phyloP scores from a whole-genome alignment of 148 eudicot species.

The Limonium bicolor region DNA sequence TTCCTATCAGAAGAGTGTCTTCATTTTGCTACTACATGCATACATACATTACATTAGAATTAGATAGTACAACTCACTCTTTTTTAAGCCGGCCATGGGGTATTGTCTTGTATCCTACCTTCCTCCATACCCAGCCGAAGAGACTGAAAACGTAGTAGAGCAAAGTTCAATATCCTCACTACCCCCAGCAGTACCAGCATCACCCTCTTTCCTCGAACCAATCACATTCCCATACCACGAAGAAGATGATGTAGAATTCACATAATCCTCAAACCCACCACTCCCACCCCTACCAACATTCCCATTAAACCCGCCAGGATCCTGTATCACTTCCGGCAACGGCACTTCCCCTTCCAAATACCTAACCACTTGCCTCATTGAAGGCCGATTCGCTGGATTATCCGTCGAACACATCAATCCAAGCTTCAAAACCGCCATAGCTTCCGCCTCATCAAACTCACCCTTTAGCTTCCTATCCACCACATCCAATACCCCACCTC shows the following conservation, averaged over 20 bases:
- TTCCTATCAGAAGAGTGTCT: no score
- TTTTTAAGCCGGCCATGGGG: no score
- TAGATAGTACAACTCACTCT: no score
- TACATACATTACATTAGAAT: no score
- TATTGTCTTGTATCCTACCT: no score
- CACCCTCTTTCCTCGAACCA: conserved; percentile 18
- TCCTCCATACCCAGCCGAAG: no score
- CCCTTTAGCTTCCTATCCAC: conserved; percentile 50
- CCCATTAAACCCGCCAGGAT: conserved; percentile 27
- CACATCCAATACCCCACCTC: conserved; percentile 38
- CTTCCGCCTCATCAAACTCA: conserved; percentile 41
- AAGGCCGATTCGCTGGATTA: conserved; percentile 31
- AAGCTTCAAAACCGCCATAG: conserved; percentile 32
- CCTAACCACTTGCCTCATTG: conserved; percentile 62
- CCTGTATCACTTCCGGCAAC: conserved; percentile 28
- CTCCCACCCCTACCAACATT: conserved; percentile 4
- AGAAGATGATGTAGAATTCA: conserved; percentile 37
- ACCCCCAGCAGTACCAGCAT: conserved; percentile 33
- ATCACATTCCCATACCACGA: conserved; percentile 12
- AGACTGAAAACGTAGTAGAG: no score
- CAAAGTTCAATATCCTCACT: no score
- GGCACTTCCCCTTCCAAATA: conserved; percentile 55
- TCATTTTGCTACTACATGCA: no score
- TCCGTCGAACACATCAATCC: conserved; percentile 66
- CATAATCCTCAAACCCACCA: conserved; percentile 28